Evolutionary conservation across 2,329 filamentous ascomycete species (phyloP), one percentile per base, ranked within the genome.

Genomic region (Aaosphaeria pasadenensis): DNA sequence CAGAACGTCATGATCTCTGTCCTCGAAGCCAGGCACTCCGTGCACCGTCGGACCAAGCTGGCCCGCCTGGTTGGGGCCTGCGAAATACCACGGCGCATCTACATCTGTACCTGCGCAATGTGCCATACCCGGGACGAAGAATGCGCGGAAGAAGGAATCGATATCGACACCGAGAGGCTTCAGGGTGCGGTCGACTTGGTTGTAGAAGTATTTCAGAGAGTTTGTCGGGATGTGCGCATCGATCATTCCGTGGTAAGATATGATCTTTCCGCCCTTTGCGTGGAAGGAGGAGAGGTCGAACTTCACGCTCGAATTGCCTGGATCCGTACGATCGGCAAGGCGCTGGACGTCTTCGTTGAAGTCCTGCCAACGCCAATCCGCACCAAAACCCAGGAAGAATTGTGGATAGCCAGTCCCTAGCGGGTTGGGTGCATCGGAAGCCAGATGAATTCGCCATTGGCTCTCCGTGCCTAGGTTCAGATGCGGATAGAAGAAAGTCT

Each of bases 181-280:
- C 28, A 75, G 49, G 0, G 63, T 63, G 5, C 60, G 61, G n/a
- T 59, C 42, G 1, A 80, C 72, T 11, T 74, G 70, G 13, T 73
- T 67, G 62, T 80, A 78, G 57, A 73, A 84, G 59, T 78, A 78
- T 7, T 77, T 72, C 2, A 75, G 77, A 17, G 77, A 73, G 0
- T 75, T 74, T 0, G 75, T 75, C 11, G 77, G 73, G 46, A 83
- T 84, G 6, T 71, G 57, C 1, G 55, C 68, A 51, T 76, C 74
- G 5, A 60, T 55, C 38, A 79, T 71, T 9, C 77, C 72, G 38
- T 80, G 73, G 50, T 72, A 75, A 17, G 58, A 67, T 39, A 70
- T 64, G 41, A 64, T 62, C 50, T 75, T 76, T 6, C 73, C 73
- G 28, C 73, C 73, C 31, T 62, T 62, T 4, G 49, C 53, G 33